Evolutionary conservation across 2,329 filamentous ascomycete genomes (phyloP).

Genomic region (Beauveria sp.): DNA sequence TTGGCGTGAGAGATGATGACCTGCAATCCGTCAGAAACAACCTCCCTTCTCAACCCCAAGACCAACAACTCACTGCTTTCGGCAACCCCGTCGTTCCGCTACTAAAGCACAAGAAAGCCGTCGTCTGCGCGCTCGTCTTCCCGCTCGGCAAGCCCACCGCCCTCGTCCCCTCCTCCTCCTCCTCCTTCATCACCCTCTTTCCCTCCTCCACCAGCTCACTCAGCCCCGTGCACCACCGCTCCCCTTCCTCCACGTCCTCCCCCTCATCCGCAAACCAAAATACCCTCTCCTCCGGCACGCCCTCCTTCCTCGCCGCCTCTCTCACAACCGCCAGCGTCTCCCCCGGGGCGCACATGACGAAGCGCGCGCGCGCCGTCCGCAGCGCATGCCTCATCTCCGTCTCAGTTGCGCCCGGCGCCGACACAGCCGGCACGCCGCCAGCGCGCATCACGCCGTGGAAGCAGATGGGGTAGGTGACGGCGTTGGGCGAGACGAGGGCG

Average conservation of each 20-base stretch:
- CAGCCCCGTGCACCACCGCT: neutral
- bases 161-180: neutral
- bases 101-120: constrained; percentile 17
- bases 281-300: neutral
- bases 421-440: constrained; percentile 5
- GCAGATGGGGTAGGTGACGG: constrained; percentile 1
- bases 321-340: neutral
- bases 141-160: neutral
- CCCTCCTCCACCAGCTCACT: neutral
- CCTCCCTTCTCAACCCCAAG: neutral
- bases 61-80: constrained; percentile 14
- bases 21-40: neutral
- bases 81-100: constrained; percentile 18
- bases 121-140: constrained; percentile 10
- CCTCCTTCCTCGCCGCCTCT: neutral
- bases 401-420: neutral
- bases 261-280: neutral
- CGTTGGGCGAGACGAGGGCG: constrained; percentile 1
- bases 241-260: neutral
- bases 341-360: neutral
- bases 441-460: constrained; percentile 7
- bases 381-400: constrained; percentile 7
- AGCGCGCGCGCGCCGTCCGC: neutral
- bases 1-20: constrained; percentile 19
- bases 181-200: neutral